A percentile compares a stretch with the other conserved stretches of the same genome.
phyloP scores from a whole-genome alignment of 2,329 filamentous ascomycete species.

The Microascus cirrosus region DNA sequence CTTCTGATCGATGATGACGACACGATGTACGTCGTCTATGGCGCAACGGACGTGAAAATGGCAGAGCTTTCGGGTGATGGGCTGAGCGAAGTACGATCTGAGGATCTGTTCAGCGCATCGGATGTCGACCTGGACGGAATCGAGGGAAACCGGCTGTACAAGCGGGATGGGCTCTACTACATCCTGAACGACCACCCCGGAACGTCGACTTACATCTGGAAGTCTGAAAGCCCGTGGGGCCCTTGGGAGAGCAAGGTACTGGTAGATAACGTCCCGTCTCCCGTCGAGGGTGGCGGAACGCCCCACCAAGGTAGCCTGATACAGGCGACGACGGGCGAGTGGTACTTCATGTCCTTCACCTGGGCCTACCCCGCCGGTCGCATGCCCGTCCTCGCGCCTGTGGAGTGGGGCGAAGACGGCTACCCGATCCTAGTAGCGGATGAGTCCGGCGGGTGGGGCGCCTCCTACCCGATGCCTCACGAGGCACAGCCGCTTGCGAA shows the following conservation, averaged over 20 bases:
- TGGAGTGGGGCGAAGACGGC: conserved; percentile 34
- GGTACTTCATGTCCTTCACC: conserved; percentile 49
- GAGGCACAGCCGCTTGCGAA: conserved; percentile 9
- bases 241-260: conserved; percentile 37
- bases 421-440: conserved; percentile 32
- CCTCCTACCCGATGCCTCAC: conserved; percentile 26
- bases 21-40: conserved; percentile 47
- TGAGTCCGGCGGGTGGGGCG: conserved; percentile 34
- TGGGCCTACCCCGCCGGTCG: conserved; percentile 44
- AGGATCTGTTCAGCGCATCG: conserved; percentile 30
- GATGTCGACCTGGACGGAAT: conserved; percentile 20
- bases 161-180: conserved; percentile 43
- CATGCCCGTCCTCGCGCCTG: conserved; percentile 43
- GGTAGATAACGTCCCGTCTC: conserved; percentile 26
- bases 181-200: conserved; percentile 37
- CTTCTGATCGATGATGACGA: conserved; percentile 47
- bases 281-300: conserved; percentile 26
- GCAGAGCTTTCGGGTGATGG: conserved; percentile 38
- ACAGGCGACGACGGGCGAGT: conserved; percentile 35
- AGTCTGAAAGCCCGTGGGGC: conserved; percentile 36
- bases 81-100: conserved; percentile 27
- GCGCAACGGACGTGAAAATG: conserved; percentile 33
- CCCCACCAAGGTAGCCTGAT: conserved; percentile 47
- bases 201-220: conserved; percentile 32
- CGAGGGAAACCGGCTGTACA: conserved; percentile 45